Evolutionary conservation across 345 rosid species (phyloP).

Genomic region (Microthlaspi erraticum): DNA sequence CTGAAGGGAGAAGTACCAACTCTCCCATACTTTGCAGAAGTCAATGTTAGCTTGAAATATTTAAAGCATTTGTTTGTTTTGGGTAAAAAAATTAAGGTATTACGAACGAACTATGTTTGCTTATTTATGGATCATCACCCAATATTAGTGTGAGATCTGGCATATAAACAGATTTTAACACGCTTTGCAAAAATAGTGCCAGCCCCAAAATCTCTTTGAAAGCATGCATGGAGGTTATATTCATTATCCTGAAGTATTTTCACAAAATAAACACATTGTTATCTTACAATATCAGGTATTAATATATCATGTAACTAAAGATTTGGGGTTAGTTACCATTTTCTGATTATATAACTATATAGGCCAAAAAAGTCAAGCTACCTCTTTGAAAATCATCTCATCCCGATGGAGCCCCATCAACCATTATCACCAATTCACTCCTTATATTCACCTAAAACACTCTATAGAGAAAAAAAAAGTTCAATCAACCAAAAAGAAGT

Average conservation of each 20-base stretch:
- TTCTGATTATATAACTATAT: not conserved
- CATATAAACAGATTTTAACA: not conserved
- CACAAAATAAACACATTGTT: not conserved
- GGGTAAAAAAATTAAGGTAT: not conserved
- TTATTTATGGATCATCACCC: not conserved
- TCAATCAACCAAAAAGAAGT: too few species aligned
- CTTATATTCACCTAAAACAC: conserved; percentile 30
- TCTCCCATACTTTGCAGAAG: conserved; percentile 26
- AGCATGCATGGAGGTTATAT: not conserved
- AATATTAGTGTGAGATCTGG: not conserved
- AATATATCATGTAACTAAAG: not conserved
- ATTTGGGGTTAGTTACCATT: not conserved
- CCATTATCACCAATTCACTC: conserved; percentile 20
- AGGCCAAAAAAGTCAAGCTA: conserved; percentile 26
- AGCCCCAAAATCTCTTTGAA: not conserved
- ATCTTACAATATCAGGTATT: not conserved
- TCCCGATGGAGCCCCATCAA: conserved; percentile 25
- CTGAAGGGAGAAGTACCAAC: conserved; percentile 37
- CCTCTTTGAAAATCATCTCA: conserved; percentile 37
- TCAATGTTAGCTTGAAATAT: conserved; percentile 26
- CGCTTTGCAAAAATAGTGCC: not conserved
- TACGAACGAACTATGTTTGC: conserved; percentile 1
- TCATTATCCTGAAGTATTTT: not conserved
- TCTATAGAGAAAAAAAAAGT: too few species aligned
- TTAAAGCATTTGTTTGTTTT: not conserved